Base-by-base conservation (phyloP, 2,329 filamentous ascomycete genomes). In the Aspergillus sp. region DNA sequence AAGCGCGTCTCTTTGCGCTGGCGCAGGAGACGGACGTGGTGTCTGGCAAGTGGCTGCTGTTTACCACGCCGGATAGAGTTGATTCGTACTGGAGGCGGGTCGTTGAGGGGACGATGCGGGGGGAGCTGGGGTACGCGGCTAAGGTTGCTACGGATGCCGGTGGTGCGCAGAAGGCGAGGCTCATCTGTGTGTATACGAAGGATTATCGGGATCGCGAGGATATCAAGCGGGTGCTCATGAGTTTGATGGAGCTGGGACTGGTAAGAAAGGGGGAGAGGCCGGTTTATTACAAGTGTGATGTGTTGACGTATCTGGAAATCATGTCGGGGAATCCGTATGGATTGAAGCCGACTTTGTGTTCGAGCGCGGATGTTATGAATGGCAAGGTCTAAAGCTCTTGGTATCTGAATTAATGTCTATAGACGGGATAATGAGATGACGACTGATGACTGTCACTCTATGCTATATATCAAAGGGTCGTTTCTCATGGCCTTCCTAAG, bases 231-330 rank as follows among this genome's bases (percentile, higher is more conserved):
- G 90, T 96, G 4, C 78, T 94, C 45, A 72, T 80, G 61, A 84
- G 81, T 66, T 75, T 96, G 64, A 83, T 84, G 54, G 81, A 87
- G 59, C 79, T 93, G 61, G 87, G 84, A 7, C 77, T 95, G 43
- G 81, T 89, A 17, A 68, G 71, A 7, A 63, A 66, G 25, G 68
- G 71, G 15, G 22, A 76, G 66, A 53, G 78, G 50, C 78, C 81
- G 1, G 87, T 95, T 54, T 94, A 91, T 74, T 96, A 96, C 79
- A 96, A 96, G 72, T 85, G 85, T 68, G 89, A 92, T 80, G 87
- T 85, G 0, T 91, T 84, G 71, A 91, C 89, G 1, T 84, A 90
- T 72, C 77, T 92, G 30, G 85, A 86, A 3, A 85, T 92, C 59
- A 81, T 81, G 17, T 80, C 78, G 11, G 81, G 81, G 0, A 92